A percentile compares a stretch with the other conserved stretches of the same genome.
phyloP scores from a whole-genome alignment of 345 rosid species.

The Trapa bicornis region DNA sequence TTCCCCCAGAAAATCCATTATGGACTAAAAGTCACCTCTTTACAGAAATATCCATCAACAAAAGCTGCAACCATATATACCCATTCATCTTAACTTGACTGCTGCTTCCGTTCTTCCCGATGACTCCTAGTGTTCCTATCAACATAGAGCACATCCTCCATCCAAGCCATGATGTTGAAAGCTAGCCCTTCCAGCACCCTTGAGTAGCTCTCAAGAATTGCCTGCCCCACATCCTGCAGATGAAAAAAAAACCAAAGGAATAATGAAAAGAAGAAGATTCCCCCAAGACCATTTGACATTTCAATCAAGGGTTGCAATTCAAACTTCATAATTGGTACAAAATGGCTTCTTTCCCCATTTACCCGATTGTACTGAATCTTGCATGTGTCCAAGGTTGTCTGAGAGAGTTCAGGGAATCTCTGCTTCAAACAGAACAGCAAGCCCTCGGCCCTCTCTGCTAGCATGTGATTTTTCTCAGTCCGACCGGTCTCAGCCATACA shows the following conservation, averaged over 20 bases:
- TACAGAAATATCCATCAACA: background rate
- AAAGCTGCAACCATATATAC: background rate
- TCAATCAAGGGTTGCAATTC: background rate
- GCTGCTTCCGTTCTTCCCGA: background rate
- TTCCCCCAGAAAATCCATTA: background rate
- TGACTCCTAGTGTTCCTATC: conserved; percentile 2
- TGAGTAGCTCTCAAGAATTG: conserved; percentile 18
- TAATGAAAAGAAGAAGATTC: too few relatives aligned
- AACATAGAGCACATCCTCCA: conserved; percentile 11
- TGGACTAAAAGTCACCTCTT: background rate
- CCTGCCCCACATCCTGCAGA: conserved; percentile 16
- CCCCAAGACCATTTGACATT: too few relatives aligned
- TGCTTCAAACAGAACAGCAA: conserved; percentile 15
- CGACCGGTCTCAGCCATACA: conserved; percentile 1
- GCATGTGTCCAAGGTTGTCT: conserved; percentile 15
- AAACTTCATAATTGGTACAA: background rate
- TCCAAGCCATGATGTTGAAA: conserved; percentile 16
- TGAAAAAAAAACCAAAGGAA: background rate
- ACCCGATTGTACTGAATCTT: conserved; percentile 14
- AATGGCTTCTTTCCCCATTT: background rate
- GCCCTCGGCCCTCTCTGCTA: conserved; percentile 14
- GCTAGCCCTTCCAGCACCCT: conserved; percentile 17
- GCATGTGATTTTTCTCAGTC: conserved; percentile 8
- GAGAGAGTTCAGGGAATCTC: conserved; percentile 15
- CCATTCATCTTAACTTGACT: background rate